Percentiles rank a stretch among this genome's conserved stretches.
Conservation (phyloP, 2,329 filamentous ascomycete genomes). For the Penicillium sp. region DNA sequence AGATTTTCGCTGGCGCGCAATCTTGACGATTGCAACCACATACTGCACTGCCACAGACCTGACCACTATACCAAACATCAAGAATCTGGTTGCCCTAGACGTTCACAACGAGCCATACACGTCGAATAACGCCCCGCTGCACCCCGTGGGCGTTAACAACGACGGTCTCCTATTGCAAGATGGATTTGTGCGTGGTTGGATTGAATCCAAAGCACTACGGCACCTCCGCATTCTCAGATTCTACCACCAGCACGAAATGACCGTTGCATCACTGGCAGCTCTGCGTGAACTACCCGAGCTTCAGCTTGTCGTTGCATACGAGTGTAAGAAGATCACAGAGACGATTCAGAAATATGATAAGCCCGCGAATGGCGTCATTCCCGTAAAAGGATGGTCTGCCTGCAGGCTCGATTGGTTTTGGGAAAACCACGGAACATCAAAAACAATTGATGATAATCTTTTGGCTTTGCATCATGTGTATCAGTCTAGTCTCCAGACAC, state of each 20-base stretch:
- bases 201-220: slow-evolving; percentile 37
- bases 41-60: slow-evolving; percentile 34
- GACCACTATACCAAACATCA: slow-evolving; percentile 36
- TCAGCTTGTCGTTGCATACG: slow-evolving; percentile 31
- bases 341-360: neutral
- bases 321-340: slow-evolving; percentile 28
- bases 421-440: neutral
- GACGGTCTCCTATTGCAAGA: slow-evolving; percentile 30
- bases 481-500: neutral
- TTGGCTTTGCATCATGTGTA: slow-evolving; percentile 2
- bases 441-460: neutral
- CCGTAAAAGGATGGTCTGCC: slow-evolving; percentile 5
- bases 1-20: slow-evolving; percentile 31
- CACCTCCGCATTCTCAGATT: slow-evolving; percentile 39
- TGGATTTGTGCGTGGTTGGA: slow-evolving; percentile 41
- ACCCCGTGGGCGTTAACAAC: slow-evolving; percentile 9
- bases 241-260: slow-evolving; percentile 31
- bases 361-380: neutral
- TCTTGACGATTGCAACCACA: slow-evolving; percentile 34
- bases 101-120: slow-evolving; percentile 22
- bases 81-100: slow-evolving; percentile 42
- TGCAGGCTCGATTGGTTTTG: slow-evolving; percentile 7
- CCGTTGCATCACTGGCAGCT: slow-evolving; percentile 31
- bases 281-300: slow-evolving; percentile 36
- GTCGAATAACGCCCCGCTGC: slow-evolving; percentile 1